phyloP scores from a whole-genome alignment of 768 basidiomycete species.

The Mycena rebaudengoi region DNA sequence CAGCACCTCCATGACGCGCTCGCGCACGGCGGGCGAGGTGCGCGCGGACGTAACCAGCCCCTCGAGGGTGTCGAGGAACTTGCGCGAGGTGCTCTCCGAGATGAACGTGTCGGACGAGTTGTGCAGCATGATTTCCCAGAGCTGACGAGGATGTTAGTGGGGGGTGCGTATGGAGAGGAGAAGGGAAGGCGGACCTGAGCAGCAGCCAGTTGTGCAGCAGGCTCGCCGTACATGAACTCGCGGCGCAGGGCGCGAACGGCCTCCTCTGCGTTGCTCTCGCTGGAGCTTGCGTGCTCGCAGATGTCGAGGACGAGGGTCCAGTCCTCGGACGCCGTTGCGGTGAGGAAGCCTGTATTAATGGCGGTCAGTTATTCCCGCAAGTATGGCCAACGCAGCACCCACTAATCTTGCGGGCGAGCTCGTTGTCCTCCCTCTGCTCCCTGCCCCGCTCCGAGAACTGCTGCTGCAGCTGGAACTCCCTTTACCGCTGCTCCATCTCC shows the following conservation, averaged over 20 bases:
- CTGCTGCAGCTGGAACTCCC: no score
- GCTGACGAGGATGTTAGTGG: conserved; percentile 45
- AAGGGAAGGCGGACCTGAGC: conserved; percentile 71
- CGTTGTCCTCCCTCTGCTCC: conserved; percentile 53
- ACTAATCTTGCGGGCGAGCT: conserved; percentile 82
- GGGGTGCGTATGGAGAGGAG: no score
- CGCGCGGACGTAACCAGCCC: conserved; percentile 69
- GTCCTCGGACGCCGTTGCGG: conserved; percentile 83
- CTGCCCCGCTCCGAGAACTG: conserved; percentile 34
- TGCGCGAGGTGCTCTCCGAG: conserved; percentile 71
- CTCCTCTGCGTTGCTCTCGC: conserved; percentile 80
- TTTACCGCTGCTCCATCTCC: conserved; percentile 33
- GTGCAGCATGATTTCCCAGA: conserved; percentile 92
- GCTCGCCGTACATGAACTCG: conserved; percentile 89
- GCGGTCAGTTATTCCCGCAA: no score
- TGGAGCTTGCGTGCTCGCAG: conserved; percentile 82
- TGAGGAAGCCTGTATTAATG: conserved; percentile 65
- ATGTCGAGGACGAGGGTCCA: conserved; percentile 86
- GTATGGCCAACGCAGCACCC: conserved; percentile 18
- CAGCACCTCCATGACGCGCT: conserved; percentile 82
- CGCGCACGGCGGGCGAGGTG: conserved; percentile 82
- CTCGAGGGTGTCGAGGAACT: conserved; percentile 83
- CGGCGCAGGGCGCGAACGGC: conserved; percentile 82
- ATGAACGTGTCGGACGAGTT: conserved; percentile 82
- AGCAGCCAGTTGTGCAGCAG: conserved; percentile 77